Evolutionary conservation across 768 basidiomycete species (phyloP), one percentile per base, ranked within the genome.

Genomic region (Royoungia palumana): DNA sequence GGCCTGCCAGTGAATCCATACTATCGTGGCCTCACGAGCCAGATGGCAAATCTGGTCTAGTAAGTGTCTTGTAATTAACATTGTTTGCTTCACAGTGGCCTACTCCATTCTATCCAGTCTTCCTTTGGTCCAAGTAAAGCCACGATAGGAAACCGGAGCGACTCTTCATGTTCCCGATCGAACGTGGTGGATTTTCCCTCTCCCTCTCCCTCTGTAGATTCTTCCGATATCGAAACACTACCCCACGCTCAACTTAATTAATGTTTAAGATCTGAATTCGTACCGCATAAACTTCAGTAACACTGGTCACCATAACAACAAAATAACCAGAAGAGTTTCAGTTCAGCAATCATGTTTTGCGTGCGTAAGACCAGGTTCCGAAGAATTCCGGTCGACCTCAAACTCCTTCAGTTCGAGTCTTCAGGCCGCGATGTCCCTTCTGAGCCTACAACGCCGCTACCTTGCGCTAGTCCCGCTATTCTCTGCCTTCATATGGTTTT

Each of bases 401-500:
- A n/a, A n/a, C n/a, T n/a, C 30, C 12, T 8, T 16, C n/a, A 25
- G 9, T n/a, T n/a, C n/a, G n/a, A n/a, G 9, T 40, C 21, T 38
- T 20, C 6, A 30, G 5, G 30, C 41, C 6, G 30, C 41, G 5
- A 67, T 67, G 65, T 45, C 27, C 24, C 41, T n/a, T n/a, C n/a
- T n/a, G n/a, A n/a, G 30, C 22, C 20, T n/a, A 11, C 49, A 20
- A 0, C 81, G 82, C 54, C 85, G 83, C 77, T 67, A 70, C 51
- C 83, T 82, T 68, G 78, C 81, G 45, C 77, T 80, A 77, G 73
- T 89, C 42, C 87, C 87, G 4, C 42, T 81, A 19, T 70, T 82
- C 46, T 69, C 77, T 5, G 74, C 82, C 0, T 71, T 80, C 50
- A 74, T 86, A 35, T 90, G 87, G 87, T 85, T 82, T 54, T 71